Conservation (phyloP, 2,329 filamentous ascomycete genomes). For the Talaromyces atroroseus region DNA sequence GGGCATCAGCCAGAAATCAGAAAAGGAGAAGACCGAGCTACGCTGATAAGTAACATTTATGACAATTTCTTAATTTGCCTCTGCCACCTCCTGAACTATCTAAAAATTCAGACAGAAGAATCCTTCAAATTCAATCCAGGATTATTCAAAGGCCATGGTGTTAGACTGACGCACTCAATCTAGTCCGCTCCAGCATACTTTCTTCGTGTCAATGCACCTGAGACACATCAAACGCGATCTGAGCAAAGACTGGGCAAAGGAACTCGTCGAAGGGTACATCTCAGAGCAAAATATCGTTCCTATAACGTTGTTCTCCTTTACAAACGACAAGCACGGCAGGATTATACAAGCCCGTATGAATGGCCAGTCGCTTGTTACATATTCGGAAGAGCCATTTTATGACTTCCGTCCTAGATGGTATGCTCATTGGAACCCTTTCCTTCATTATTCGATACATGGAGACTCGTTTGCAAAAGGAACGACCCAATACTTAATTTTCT, state of each 20-base stretch:
- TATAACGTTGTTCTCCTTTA: background rate
- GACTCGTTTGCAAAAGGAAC: too few species aligned
- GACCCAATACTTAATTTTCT: too few species aligned
- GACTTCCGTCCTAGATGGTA: too few species aligned
- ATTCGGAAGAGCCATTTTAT: too few species aligned
- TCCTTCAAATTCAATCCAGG: background rate
- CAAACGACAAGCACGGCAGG: background rate
- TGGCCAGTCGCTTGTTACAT: too few species aligned
- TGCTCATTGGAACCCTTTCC: too few species aligned
- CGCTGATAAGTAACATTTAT: background rate
- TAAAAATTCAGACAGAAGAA: background rate
- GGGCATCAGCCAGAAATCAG: background rate
- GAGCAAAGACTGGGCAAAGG: background rate
- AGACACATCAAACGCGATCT: background rate
- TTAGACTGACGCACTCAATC: background rate
- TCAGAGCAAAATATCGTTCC: background rate
- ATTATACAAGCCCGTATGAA: background rate
- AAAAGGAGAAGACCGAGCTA: background rate
- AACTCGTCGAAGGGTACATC: background rate
- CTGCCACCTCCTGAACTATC: background rate
- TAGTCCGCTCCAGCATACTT: background rate
- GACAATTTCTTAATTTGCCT: background rate
- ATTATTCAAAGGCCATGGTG: background rate
- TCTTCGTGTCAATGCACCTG: background rate
- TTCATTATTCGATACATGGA: too few species aligned